These are phyloP conservation scores for Neohortaea acidophila DNA, from an alignment of 495 filamentous ascomycete species.

Conservation along the genomic window DNA sequence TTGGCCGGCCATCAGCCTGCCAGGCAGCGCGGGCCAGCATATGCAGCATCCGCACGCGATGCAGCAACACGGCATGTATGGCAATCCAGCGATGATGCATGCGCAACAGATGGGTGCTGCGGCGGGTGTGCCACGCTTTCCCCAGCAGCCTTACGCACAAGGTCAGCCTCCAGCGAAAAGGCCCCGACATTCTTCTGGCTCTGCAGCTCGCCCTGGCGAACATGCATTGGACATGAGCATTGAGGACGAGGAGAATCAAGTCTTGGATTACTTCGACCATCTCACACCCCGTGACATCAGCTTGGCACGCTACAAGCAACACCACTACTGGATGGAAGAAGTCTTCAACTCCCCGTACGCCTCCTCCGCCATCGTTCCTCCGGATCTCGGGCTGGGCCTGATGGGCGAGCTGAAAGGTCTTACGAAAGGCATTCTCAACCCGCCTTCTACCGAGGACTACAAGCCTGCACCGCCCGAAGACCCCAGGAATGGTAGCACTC, in stretches of 20 bases:
- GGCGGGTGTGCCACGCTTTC: neutral
- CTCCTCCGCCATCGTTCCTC: constrained; percentile 66
- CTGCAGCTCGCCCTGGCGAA: constrained; percentile 1
- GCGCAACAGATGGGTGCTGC: neutral
- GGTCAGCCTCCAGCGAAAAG: constrained; percentile 26
- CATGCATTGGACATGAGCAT: constrained; percentile 36
- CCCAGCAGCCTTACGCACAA: constrained; percentile 11
- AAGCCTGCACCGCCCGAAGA: too few relatives aligned
- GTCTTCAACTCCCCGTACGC: constrained; percentile 78
- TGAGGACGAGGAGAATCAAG: constrained; percentile 80
- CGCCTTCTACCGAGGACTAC: constrained; percentile 26
- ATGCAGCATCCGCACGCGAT: constrained; percentile 1
- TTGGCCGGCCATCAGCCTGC: constrained; percentile 75
- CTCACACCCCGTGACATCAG: constrained; percentile 80
- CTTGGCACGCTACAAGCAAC: constrained; percentile 68
- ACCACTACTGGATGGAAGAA: constrained; percentile 99
- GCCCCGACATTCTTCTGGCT: constrained; percentile 18
- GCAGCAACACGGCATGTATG: constrained; percentile 9
- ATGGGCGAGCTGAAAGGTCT: constrained; percentile 70
- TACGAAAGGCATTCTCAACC: constrained; percentile 65
- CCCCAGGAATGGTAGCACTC: constrained; percentile 30
- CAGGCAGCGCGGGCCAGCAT: constrained; percentile 22
- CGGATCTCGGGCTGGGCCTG: constrained; percentile 73
- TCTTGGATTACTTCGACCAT: constrained; percentile 71
- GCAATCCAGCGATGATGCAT: neutral